Evolutionary conservation across 1,139 yeast genomes (phyloP), one percentile per base, ranked within the genome.

Genomic region (Scheffersomyces cryptocercus): DNA sequence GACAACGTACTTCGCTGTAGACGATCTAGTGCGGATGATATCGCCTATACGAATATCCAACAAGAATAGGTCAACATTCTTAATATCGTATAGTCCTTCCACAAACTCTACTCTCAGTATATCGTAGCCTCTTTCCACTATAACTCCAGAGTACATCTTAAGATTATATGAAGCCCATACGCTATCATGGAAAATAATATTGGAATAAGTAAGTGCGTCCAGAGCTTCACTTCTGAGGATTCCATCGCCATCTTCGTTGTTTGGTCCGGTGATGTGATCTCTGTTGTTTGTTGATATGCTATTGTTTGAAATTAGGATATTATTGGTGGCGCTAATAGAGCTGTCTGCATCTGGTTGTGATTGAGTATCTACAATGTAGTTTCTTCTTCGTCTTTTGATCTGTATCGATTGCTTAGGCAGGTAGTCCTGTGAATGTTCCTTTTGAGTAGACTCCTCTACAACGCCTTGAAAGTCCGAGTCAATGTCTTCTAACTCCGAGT

Each of bases 21-120:
- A 54, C 9, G 55, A 41, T 36, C 59, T 46, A 1, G 59, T 40
- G 8, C 58, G 41, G 2, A 71, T 48, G 1, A 46, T 47, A 46
- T 71, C 77, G 3, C 75, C 76, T 29, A 71, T 58, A 20, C 76
- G 47, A 9, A 71, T 58, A 51, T 71, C 77, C 35, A 71, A 53
- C 7, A 65, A 54, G 44, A 52, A 59, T 13, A 71, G 48, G 44
- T 70, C 73, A 2, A 50, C 41, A 41, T 64, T 67, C 29, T 59
- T 63, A 24, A 70, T 61, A 3, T 50, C 51, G 38, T 52, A 64
- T 2, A 49, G 38, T 0, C 73, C 75, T 44, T 70, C 75, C 28
- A 56, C 59, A 48, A 71, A 71, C 31, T 59, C 58, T 3, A 71
- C 63, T 32, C 56, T 58, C 70, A 65, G 70, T 13, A 36, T 43